Evolutionary conservation across 2,329 filamentous ascomycete genomes (phyloP).

Genomic region (Penicillium sp.): DNA sequence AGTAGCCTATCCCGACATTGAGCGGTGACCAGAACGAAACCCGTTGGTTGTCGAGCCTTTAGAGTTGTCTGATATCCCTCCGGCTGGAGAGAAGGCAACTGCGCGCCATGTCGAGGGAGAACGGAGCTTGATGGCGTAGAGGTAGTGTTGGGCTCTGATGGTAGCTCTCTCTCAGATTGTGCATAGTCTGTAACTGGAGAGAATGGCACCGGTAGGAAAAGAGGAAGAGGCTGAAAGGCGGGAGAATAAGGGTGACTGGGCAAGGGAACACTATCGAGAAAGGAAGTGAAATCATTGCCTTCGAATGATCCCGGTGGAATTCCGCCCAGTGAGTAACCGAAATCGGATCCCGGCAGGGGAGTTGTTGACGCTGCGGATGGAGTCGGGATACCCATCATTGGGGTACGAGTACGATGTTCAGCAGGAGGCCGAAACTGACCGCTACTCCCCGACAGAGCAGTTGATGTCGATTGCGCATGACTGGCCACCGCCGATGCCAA

Average conservation of each 20-base stretch:
- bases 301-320: conserved; percentile 20
- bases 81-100: conserved; percentile 32
- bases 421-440: conserved; percentile 10
- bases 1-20: conserved; percentile 31
- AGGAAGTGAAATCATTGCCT: conserved; percentile 35
- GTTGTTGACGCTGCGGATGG: conserved; percentile 19
- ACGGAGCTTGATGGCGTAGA: conserved; percentile 29
- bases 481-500: conserved; percentile 28
- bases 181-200: conserved; percentile 26
- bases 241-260: conserved; percentile 34
- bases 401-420: conserved; percentile 8
- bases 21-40: conserved; percentile 29
- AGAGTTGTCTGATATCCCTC: conserved; percentile 26
- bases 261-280: conserved; percentile 33
- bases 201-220: conserved; percentile 30
- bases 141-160: conserved; percentile 9
- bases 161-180: conserved; percentile 16
- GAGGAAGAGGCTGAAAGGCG: conserved; percentile 31
- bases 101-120: conserved; percentile 31
- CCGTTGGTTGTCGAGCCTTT: conserved; percentile 26
- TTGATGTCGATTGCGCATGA: conserved; percentile 15
- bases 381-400: conserved; percentile 9
- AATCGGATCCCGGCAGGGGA: conserved; percentile 23
- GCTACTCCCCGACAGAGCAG: conserved; percentile 4
- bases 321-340: conserved; percentile 19